phyloP scores from a whole-genome alignment of 305 asterid species.

The Petunia hybrid region DNA sequence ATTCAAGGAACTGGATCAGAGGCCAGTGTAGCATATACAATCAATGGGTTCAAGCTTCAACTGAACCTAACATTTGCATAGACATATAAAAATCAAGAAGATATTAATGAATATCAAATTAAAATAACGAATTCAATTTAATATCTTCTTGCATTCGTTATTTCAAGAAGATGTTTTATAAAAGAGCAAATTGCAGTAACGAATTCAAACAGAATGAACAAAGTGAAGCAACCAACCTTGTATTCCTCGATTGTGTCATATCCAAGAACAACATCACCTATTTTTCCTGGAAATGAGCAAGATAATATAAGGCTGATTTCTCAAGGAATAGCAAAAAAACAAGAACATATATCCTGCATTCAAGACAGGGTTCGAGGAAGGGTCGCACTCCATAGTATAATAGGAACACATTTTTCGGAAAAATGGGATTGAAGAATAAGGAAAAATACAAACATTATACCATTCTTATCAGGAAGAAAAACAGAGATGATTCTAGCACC shows the following conservation, averaged over 20 bases:
- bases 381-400: too few relatives aligned
- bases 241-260: constrained; percentile 30
- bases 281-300: background rate
- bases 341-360: background rate
- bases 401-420: background rate
- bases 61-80: too few relatives aligned
- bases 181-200: background rate
- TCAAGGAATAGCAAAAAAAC: background rate
- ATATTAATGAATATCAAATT: too few relatives aligned
- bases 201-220: background rate
- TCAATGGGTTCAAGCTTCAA: too few relatives aligned
- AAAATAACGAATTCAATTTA: too few relatives aligned
- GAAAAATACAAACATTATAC: constrained; percentile 34
- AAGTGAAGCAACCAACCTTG: constrained; percentile 21
- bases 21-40: too few relatives aligned
- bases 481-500: constrained; percentile 69
- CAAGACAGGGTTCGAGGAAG: too few relatives aligned
- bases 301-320: background rate
- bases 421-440: background rate
- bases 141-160: too few relatives aligned
- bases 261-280: constrained; percentile 35
- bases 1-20: too few relatives aligned
- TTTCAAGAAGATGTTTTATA: background rate
- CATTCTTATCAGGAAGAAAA: constrained; percentile 71
- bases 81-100: too few relatives aligned